These are phyloP conservation scores for Hygrophila difformis DNA, from an alignment of 257 asterid genomes.

Conservation along the genomic window DNA sequence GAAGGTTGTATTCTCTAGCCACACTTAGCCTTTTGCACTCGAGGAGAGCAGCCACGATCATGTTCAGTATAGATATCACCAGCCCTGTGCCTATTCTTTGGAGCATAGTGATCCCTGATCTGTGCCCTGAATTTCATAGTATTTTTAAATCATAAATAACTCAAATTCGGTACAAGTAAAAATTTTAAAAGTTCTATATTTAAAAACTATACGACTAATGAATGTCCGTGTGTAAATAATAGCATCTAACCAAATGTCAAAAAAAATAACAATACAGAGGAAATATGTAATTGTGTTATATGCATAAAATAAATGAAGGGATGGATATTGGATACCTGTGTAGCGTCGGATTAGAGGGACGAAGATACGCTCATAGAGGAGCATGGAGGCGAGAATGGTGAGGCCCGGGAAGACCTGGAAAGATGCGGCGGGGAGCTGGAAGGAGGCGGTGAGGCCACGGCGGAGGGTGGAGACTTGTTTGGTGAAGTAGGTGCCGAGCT, in stretches of 20 bases:
- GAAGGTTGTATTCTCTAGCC: constrained; percentile 22
- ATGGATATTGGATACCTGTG: too few relatives aligned
- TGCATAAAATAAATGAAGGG: too few relatives aligned
- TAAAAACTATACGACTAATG: too few relatives aligned
- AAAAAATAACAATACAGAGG: too few relatives aligned
- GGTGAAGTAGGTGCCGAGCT: constrained; percentile 47
- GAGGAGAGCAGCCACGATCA: constrained; percentile 37
- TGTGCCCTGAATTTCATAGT: constrained; percentile 39
- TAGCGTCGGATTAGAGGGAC: too few relatives aligned
- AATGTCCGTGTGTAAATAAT: too few relatives aligned
- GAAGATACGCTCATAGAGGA: constrained; percentile 30
- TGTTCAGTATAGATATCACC: constrained; percentile 21
- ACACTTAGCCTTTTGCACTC: constrained; percentile 27
- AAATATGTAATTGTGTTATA: too few relatives aligned
- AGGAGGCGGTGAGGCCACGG: constrained; percentile 20
- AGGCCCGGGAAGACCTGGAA: constrained; percentile 49
- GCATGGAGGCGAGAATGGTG: constrained; percentile 32
- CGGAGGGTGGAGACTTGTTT: constrained; percentile 47
- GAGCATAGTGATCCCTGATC: too few relatives aligned
- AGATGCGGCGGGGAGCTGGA: constrained; percentile 45
- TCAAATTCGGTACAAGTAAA: too few relatives aligned
- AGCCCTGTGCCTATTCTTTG: constrained; percentile 46
- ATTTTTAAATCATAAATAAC: too few relatives aligned
- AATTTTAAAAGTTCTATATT: too few relatives aligned
- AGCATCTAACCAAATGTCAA: too few relatives aligned